Percentiles rank a stretch among this genome's conserved stretches.
Evolutionary conservation across 2,329 filamentous ascomycete genomes (phyloP).

Genomic region (Verticillium zaregamsianum): DNA sequence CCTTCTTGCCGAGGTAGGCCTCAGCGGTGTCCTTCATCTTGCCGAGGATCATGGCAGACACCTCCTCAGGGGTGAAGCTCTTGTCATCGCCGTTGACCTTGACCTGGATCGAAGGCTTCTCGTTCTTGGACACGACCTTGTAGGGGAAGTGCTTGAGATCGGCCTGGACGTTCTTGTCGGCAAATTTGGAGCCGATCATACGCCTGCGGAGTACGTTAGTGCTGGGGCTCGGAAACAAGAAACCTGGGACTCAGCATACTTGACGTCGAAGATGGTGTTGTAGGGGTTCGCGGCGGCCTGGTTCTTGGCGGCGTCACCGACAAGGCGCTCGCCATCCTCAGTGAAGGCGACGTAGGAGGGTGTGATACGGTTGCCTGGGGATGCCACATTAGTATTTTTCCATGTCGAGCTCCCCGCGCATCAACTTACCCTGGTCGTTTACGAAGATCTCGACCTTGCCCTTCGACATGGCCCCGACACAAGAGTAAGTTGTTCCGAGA

Average conservation of each 20-base stretch:
- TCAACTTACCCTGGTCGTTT: constrained; percentile 68
- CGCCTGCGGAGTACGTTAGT: constrained; percentile 48
- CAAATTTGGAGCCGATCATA: constrained; percentile 79
- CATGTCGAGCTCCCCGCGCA: neutral
- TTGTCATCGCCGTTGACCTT: constrained; percentile 61
- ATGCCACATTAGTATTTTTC: constrained; percentile 6
- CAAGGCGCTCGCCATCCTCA: constrained; percentile 83
- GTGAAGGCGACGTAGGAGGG: constrained; percentile 95
- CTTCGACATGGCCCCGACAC: constrained; percentile 93
- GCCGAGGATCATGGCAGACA: constrained; percentile 75
- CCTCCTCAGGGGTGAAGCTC: constrained; percentile 75
- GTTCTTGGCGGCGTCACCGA: constrained; percentile 97
- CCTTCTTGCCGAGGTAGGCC: constrained; percentile 75
- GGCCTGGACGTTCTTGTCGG: constrained; percentile 80
- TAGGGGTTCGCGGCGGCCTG: constrained; percentile 78
- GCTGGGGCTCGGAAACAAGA: neutral
- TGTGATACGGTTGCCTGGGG: constrained; percentile 80
- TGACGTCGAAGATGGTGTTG: constrained; percentile 77
- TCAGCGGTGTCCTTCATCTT: constrained; percentile 86
- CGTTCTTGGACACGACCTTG: constrained; percentile 85
- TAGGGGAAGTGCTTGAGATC: constrained; percentile 99
- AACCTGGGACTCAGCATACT: constrained; percentile 53
- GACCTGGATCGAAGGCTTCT: constrained; percentile 82
- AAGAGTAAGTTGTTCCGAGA: constrained; percentile 85
- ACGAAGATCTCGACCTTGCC: constrained; percentile 93